Evolutionary conservation across 139 green algal genomes (phyloP).

Genomic region (Coccomyxa sp.): DNA sequence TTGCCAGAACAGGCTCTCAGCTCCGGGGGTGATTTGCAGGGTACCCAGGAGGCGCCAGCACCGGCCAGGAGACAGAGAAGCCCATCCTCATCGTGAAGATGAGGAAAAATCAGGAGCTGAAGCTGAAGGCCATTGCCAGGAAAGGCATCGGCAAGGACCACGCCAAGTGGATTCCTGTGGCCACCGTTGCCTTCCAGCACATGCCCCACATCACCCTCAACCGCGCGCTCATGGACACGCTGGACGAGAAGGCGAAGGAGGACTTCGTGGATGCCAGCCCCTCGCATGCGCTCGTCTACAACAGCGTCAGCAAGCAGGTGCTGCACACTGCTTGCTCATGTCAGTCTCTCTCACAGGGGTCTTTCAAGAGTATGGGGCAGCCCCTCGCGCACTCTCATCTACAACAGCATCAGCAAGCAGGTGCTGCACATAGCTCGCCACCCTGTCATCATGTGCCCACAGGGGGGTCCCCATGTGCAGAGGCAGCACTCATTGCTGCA

Average conservation of each 20-base stretch:
- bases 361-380: slow-evolving; percentile 22
- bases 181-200: slow-evolving; percentile 77
- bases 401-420: slow-evolving; percentile 66
- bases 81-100: slow-evolving; percentile 83
- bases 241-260: slow-evolving; percentile 68
- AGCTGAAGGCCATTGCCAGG: slow-evolving; percentile 74
- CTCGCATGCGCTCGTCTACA: slow-evolving; percentile 71
- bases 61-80: background rate
- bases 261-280: slow-evolving; percentile 70
- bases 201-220: slow-evolving; percentile 41
- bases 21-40: background rate
- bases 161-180: slow-evolving; percentile 95
- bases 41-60: background rate
- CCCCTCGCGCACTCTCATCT: slow-evolving; percentile 71
- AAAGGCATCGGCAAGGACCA: slow-evolving; percentile 98
- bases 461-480: no score
- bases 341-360: background rate
- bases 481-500: no score
- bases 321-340: no score
- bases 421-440: no score
- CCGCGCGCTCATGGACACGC: slow-evolving; percentile 4
- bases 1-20: background rate
- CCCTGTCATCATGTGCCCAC: no score
- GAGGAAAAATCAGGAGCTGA: slow-evolving; percentile 76
- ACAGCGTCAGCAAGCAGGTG: slow-evolving; percentile 62